These are phyloP conservation scores for Pythium aquatile DNA, from an alignment of 352 stramenopile genomes.

Conservation along the genomic window DNA sequence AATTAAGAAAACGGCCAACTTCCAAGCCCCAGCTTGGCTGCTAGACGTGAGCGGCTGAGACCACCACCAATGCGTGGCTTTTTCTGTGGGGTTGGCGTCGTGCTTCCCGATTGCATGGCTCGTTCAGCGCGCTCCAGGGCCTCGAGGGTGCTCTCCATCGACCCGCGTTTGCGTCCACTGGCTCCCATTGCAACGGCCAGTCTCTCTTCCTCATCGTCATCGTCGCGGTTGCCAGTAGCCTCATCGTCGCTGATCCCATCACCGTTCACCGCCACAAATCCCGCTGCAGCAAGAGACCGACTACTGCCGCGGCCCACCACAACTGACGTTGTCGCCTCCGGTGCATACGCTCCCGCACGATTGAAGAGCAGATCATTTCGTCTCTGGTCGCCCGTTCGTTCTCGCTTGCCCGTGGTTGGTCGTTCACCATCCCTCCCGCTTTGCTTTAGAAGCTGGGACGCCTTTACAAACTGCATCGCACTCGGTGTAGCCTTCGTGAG, in stretches of 20 bases:
- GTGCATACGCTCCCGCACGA: constrained; percentile 44
- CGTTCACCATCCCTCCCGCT: constrained; percentile 23
- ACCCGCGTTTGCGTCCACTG: constrained; percentile 14
- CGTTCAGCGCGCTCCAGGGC: constrained; percentile 45
- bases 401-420: constrained; percentile 5
- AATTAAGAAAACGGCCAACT: background rate
- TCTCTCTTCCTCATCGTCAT: background rate
- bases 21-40: constrained; percentile 18
- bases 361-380: constrained; percentile 45
- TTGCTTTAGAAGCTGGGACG: constrained; percentile 9
- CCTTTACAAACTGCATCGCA: constrained; percentile 17
- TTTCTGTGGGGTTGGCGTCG: background rate
- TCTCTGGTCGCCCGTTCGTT: constrained; percentile 37
- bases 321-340: constrained; percentile 46
- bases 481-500: background rate
- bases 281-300: constrained; percentile 36
- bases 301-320: constrained; percentile 34
- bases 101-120: background rate
- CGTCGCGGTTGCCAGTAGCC: constrained; percentile 2
- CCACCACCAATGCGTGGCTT: background rate
- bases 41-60: constrained; percentile 6
- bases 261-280: constrained; percentile 61
- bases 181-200: background rate
- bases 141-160: constrained; percentile 38
- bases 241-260: constrained; percentile 37